Base-by-base conservation (phyloP, 306 rosid species). In the Malus sieversii region DNA sequence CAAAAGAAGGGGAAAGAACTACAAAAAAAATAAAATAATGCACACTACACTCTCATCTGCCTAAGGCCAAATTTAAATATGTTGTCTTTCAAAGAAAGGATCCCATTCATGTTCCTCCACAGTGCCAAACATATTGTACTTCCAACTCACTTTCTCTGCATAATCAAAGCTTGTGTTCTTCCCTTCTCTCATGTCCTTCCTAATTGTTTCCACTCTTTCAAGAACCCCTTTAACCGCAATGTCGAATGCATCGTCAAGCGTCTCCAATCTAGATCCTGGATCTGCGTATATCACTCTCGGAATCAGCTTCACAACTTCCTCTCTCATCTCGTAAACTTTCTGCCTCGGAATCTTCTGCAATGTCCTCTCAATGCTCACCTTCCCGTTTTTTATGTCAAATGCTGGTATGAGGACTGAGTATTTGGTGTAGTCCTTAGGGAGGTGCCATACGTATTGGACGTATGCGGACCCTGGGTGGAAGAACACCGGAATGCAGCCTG, bases 401-500 rank as follows among this genome's bases (percentile, higher is more conserved):
- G 66, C 70, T 1, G 81, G 72, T 25, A 87, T 82, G 4, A 79
- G 63, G 33, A 84, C 85, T 5, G 86, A 84, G 59, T 87, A 84
- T 23, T 65, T 84, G 48, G 78, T 64, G 38, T 79, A 70, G 23
- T 84, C 62, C 40, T 60, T 79, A 0, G 86, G 90, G 8, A 87
- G 46, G 30, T 87, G 85, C 90, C 90, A 87, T 33, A 72, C 2
- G 27, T 87, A 84, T 60, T 87, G 90, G 10, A 71, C 53, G 40
- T 80, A 87, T 4, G 88, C 88, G 10, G 90, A 84, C 2, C 86
- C 90, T 2, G 88, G 88, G 27, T 84, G 82, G 33, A 87, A 84
- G 72, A 87, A 87, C 42, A 87, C 86, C 0, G 86, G 90, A 11
- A 87, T 80, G 59, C 90, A 86, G 2, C 90, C 90, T 4, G 87